phyloP scores from a whole-genome alignment of 2,329 filamentous ascomycete genomes.

The Colletotrichum neosansevieriae region DNA sequence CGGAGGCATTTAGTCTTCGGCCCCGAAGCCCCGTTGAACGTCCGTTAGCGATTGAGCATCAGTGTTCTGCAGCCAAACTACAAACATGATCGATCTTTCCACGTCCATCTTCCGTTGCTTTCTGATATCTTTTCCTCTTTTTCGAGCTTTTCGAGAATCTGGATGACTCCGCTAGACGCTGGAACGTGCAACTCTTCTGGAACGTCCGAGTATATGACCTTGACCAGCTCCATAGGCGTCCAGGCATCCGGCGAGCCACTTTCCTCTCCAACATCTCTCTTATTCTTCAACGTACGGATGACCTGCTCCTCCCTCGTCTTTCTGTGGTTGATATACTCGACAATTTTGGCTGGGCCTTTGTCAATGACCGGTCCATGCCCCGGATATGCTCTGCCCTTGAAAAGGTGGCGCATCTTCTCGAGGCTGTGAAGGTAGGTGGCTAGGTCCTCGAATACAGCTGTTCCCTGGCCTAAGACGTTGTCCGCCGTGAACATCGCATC shows the following conservation, averaged over 20 bases:
- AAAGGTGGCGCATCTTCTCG: constrained; percentile 74
- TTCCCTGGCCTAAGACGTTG: constrained; percentile 89
- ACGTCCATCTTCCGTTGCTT: constrained; percentile 55
- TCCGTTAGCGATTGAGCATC: not conserved
- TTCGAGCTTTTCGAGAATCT: constrained; percentile 84
- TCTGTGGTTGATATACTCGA: constrained; percentile 87
- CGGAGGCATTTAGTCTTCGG: not conserved
- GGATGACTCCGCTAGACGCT: constrained; percentile 80
- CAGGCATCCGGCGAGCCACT: constrained; percentile 57
- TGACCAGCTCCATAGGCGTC: constrained; percentile 86
- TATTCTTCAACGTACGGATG: constrained; percentile 67
- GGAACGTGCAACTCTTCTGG: constrained; percentile 80
- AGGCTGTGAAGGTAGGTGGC: constrained; percentile 76
- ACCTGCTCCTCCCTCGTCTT: constrained; percentile 84
- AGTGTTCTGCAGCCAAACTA: constrained; percentile 41
- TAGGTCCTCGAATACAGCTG: constrained; percentile 86
- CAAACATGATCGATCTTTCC: constrained; percentile 57
- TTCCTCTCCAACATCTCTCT: constrained; percentile 43
- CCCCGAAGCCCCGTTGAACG: constrained; percentile 4
- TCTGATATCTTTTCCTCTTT: constrained; percentile 75
- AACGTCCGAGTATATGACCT: constrained; percentile 85
- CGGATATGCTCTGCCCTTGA: constrained; percentile 81
- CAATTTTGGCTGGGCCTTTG: constrained; percentile 77
- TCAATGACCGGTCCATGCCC: constrained; percentile 86
- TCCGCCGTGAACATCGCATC: constrained; percentile 90